phyloP scores from a whole-genome alignment of 768 basidiomycete species.

The Hemileccinum rubropunctum region DNA sequence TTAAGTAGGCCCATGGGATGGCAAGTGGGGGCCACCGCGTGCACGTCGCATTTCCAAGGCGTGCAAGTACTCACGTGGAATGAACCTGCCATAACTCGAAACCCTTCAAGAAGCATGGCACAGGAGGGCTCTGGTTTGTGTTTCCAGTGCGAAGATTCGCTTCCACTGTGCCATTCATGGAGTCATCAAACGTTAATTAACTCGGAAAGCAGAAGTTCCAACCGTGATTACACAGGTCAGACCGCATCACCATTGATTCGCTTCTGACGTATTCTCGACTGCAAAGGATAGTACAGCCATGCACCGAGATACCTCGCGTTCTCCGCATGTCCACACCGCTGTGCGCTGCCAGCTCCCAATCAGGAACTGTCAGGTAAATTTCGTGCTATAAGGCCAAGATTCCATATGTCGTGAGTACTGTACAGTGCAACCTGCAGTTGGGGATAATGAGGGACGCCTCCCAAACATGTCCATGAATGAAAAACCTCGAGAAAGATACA shows the following conservation, averaged over 20 bases:
- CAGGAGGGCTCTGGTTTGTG: not conserved
- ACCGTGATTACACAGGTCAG: constrained; percentile 2
- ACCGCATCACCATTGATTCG: not conserved
- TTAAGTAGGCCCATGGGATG: constrained; percentile 25
- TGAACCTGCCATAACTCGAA: constrained; percentile 3
- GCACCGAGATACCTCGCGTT: constrained; percentile 9
- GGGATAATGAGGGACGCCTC: constrained; percentile 3
- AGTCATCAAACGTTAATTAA: not conserved
- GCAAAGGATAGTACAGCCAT: constrained; percentile 6
- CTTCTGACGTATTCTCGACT: constrained; percentile 16
- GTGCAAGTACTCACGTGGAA: constrained; percentile 22
- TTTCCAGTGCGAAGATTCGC: constrained; percentile 5
- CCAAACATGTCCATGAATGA: constrained; percentile 18
- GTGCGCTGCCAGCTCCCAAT: not conserved
- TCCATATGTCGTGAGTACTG: constrained; percentile 23
- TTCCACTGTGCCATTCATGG: not conserved
- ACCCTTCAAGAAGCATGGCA: not conserved
- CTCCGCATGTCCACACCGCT: constrained; percentile 14
- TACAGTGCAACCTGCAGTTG: constrained; percentile 22
- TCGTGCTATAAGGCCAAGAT: constrained; percentile 2
- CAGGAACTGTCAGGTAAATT: not conserved
- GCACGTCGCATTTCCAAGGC: constrained; percentile 26
- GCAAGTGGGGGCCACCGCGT: constrained; percentile 18
- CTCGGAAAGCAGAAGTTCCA: constrained; percentile 8
- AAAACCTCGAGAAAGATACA: constrained; percentile 15